These are phyloP conservation scores for Pseudogymnoascus sp. DNA, from an alignment of 2,329 filamentous ascomycete species.

Conservation along the genomic window DNA sequence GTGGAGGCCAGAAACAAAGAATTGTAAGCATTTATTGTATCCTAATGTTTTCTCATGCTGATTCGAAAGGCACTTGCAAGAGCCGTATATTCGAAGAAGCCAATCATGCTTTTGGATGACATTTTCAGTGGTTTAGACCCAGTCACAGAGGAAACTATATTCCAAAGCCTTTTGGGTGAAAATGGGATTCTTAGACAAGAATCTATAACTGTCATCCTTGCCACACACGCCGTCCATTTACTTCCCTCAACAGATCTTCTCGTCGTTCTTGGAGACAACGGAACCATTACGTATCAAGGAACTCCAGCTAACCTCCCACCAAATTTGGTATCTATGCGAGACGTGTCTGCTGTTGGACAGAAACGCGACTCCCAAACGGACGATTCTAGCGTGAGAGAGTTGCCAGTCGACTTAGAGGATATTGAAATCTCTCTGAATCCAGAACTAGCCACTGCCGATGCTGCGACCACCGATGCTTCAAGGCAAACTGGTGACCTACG, in stretches of 20 bases:
- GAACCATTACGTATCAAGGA: slow-evolving; percentile 15
- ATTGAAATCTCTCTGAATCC: background rate
- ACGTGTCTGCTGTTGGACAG: background rate
- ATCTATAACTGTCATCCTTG: slow-evolving; percentile 32
- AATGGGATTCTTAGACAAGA: slow-evolving; percentile 18
- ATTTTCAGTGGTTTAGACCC: slow-evolving; percentile 23
- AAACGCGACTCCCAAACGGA: background rate
- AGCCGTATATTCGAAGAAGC: slow-evolving; percentile 23
- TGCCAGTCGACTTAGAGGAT: background rate
- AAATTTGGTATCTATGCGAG: slow-evolving; percentile 2
- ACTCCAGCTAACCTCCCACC: background rate
- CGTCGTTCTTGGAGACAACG: slow-evolving; percentile 15
- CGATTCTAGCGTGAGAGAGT: background rate
- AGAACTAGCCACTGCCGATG: background rate
- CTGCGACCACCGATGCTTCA: background rate
- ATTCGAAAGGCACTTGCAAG: slow-evolving; percentile 20
- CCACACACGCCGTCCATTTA: slow-evolving; percentile 23
- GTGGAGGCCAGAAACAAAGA: slow-evolving; percentile 27
- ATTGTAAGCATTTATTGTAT: slow-evolving; percentile 16
- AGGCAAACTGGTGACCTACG: slow-evolving; percentile 24
- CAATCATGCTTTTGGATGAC: slow-evolving; percentile 22
- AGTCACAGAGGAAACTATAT: slow-evolving; percentile 19
- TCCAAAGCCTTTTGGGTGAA: slow-evolving; percentile 15
- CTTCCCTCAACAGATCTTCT: slow-evolving; percentile 13
- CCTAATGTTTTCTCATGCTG: background rate